Evolutionary conservation across 257 asterid genomes (phyloP).

Genomic region (Fraxinus cuspidata): DNA sequence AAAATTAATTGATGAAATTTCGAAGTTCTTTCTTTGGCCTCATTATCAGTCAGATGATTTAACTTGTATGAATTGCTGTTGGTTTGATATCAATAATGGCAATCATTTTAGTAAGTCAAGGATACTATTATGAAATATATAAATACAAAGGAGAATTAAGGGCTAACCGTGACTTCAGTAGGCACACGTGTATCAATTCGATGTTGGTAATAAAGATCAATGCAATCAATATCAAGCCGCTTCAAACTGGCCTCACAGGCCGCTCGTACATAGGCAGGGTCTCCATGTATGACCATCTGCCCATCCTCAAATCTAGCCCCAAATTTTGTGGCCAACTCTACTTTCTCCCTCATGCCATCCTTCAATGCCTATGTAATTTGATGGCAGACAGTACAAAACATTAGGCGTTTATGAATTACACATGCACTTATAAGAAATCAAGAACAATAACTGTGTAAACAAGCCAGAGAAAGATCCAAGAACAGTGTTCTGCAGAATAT

Average conservation of each 20-base stretch:
- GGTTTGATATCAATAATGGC: too few species aligned
- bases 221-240: constrained; percentile 42
- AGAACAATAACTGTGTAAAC: not conserved
- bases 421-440: not conserved
- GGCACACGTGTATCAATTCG: constrained; percentile 43
- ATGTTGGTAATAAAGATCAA: constrained; percentile 47
- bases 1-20: too few species aligned
- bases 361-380: not conserved
- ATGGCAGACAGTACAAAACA: not conserved
- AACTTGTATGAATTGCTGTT: too few species aligned
- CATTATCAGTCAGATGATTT: too few species aligned
- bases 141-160: not conserved
- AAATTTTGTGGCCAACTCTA: not conserved
- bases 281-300: constrained; percentile 30
- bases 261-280: constrained; percentile 42
- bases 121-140: not conserved
- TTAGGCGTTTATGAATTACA: too few species aligned
- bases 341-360: not conserved
- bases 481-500: too few species aligned
- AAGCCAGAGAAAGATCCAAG: not conserved
- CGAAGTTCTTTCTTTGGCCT: too few species aligned
- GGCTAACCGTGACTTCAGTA: constrained; percentile 48
- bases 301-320: not conserved
- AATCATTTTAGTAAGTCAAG: not conserved
- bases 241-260: constrained; percentile 48